Percentiles rank a stretch among this genome's conserved stretches.
Conservation (phyloP, 2,329 filamentous ascomycete genomes). For the Verticillium nubilum region DNA sequence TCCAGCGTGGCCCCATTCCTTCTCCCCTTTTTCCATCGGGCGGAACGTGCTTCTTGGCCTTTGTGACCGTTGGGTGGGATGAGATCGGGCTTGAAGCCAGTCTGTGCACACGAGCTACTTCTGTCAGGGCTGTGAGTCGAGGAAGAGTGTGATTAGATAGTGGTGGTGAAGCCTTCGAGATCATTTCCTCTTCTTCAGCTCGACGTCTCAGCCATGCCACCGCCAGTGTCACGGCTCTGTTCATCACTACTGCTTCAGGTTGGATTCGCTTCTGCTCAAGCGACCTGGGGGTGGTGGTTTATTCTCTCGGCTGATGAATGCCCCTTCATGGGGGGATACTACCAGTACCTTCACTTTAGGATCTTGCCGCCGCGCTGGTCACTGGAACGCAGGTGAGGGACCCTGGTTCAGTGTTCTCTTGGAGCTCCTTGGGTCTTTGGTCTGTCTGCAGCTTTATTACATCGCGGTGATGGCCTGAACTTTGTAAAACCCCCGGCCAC, state of each 20-base stretch:
- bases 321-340: not conserved
- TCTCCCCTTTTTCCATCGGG: not conserved
- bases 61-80: not conserved
- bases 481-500: not conserved
- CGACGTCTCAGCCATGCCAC: not conserved
- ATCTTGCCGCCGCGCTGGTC: not conserved
- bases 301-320: not conserved
- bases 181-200: not conserved
- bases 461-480: not conserved
- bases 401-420: too few species aligned
- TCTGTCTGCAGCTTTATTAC: not conserved
- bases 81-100: not conserved
- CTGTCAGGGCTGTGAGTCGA: not conserved
- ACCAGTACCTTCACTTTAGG: not conserved
- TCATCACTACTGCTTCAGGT: not conserved
- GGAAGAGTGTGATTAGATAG: not conserved
- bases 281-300: not conserved
- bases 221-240: not conserved
- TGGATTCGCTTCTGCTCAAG: not conserved
- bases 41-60: not conserved
- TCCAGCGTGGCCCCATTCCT: not conserved
- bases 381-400: too few species aligned
- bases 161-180: not conserved
- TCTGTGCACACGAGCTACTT: not conserved
- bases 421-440: not conserved